Base-by-base conservation (phyloP, 139 green algal species). In the Picochlorum sp. region DNA sequence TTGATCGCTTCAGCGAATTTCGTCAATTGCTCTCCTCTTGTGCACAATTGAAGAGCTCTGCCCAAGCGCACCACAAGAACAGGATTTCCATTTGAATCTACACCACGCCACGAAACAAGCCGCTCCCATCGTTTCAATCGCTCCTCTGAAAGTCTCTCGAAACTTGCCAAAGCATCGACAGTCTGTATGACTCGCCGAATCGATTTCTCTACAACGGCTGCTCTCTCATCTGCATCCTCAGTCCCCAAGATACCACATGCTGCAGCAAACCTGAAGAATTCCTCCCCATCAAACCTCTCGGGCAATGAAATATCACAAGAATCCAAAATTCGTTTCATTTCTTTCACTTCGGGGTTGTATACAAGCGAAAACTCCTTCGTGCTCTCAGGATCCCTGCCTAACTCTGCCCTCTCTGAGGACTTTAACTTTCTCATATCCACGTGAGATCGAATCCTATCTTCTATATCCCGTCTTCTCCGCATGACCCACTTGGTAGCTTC, bases 251-350 rank as follows among this genome's bases (percentile, higher is more conserved):
- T 38, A n/a, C 77, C 77, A 26, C 56, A 68, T 26, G 62, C 56
- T 26, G 37, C 30, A 30, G 65, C 74, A 62, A 68, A 83, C 49
- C 77, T 69, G 49, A 83, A 15, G 31, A 83, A 68, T 68, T 83
- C 77, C 13, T 76, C 65, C 41, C 14, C 31, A 47, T 67, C 52
- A 51, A 76, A 82, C 34, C 69, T 69, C 11, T 59, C 26, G 9
- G 47, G 47, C 21, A 81, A 66, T 49, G 54, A 21, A 20, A 74
- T 65, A 3, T 56, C 58, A 37, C 56, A 68, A 41, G 59, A 64
- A 28, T 58, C 41, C 44, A 83, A 72, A 57, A 78, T 72, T 49
- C 76, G 67, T 60, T 47, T 51, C 69, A 83, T 78, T 65, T 83
- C 77, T 38, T 21, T 57, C 20, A 78, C 55, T 59, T 82, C 77